Conservation (phyloP, 768 basidiomycete species). For the Auricularia sp. region DNA sequence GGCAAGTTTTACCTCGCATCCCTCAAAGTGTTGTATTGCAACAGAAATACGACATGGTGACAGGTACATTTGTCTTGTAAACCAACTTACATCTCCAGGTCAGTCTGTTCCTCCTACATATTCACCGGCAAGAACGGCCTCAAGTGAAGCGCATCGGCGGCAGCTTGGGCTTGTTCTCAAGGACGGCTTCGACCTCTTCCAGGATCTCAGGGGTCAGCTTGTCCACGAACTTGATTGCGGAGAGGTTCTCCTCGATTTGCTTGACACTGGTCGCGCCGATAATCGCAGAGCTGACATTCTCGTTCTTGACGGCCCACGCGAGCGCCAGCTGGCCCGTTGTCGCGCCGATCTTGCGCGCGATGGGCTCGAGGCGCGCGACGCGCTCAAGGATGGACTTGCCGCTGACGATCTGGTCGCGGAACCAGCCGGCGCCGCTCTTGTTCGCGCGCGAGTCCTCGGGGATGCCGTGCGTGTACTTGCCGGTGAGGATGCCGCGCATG, state of each 20-base stretch:
- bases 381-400: slow-evolving; percentile 4
- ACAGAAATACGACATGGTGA: no score
- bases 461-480: slow-evolving; percentile 26
- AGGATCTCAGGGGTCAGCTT: slow-evolving; percentile 10
- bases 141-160: slow-evolving; percentile 1
- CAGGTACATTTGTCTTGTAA: no score
- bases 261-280: slow-evolving; percentile 11
- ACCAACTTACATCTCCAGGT: no score
- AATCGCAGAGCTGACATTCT: slow-evolving; percentile 7
- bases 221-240: slow-evolving; percentile 5
- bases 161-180: slow-evolving; percentile 9
- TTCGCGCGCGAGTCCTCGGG: slow-evolving; percentile 10
- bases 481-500: slow-evolving; percentile 62
- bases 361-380: slow-evolving; percentile 6
- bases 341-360: slow-evolving; percentile 8
- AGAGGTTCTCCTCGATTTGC: slow-evolving; percentile 10
- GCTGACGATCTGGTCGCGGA: slow-evolving; percentile 6
- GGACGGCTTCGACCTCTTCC: slow-evolving; percentile 9
- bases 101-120: no score
- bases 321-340: slow-evolving; percentile 10
- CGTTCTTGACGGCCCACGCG: slow-evolving; percentile 10
- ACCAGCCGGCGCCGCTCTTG: slow-evolving; percentile 8
- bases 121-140: background rate
- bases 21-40: no score
- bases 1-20: no score